These are phyloP conservation scores for Capsicum chinense DNA, from an alignment of 257 asterid species.

Conservation along the genomic window DNA sequence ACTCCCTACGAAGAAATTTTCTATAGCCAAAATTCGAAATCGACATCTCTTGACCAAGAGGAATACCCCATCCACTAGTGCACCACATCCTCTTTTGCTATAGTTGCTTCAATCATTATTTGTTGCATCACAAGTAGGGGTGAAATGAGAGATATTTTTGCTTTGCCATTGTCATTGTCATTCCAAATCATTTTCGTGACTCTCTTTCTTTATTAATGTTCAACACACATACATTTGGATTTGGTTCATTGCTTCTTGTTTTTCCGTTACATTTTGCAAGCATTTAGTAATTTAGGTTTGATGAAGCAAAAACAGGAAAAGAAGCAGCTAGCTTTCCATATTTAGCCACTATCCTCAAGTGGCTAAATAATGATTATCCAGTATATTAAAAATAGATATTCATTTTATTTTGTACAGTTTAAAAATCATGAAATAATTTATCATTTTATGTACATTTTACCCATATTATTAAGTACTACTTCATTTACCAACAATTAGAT, in stretches of 20 bases:
- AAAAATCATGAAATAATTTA: too few relatives aligned
- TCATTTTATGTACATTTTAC: too few relatives aligned
- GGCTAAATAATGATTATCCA: background rate
- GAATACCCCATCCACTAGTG: too few relatives aligned
- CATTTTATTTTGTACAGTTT: too few relatives aligned
- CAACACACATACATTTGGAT: background rate
- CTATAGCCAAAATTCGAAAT: too few relatives aligned
- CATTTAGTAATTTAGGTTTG: background rate
- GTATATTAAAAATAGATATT: too few relatives aligned
- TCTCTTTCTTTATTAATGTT: background rate
- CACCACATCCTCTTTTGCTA: too few relatives aligned
- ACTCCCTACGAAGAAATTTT: too few relatives aligned
- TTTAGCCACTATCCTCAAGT: background rate
- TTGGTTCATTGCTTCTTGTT: slow-evolving; percentile 9
- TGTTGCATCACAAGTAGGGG: background rate
- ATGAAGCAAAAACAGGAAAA: background rate
- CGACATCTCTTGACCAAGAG: too few relatives aligned
- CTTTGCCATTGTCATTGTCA: background rate
- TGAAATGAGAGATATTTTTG: background rate
- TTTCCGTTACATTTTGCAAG: background rate
- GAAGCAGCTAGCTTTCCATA: background rate
- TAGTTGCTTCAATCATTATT: background rate
- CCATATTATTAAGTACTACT: too few relatives aligned
- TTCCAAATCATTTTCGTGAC: background rate
- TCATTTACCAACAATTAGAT: too few relatives aligned